These are phyloP conservation scores for Melampsora americana DNA, from an alignment of 1,284 basidiomycete species.

Conservation along the genomic window DNA sequence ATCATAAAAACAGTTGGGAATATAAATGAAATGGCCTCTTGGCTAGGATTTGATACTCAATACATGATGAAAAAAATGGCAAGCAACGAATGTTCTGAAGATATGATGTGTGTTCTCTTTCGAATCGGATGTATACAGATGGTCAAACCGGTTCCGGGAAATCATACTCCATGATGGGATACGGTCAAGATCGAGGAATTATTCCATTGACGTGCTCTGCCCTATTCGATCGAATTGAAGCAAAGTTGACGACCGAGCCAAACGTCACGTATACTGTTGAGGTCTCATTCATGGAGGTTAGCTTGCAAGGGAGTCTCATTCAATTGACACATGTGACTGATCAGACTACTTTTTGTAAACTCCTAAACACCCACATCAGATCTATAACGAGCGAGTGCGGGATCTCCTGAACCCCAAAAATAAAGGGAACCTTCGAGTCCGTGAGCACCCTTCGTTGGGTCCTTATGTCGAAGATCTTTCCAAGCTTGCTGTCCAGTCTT, in stretches of 20 bases:
- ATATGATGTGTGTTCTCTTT: slow-evolving; percentile 34
- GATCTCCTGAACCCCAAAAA: slow-evolving; percentile 97
- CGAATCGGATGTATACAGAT: slow-evolving; percentile 58
- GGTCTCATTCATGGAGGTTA: slow-evolving; percentile 91
- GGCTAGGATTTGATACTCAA: too few relatives aligned
- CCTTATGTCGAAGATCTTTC: slow-evolving; percentile 97
- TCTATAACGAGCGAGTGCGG: slow-evolving; percentile 97
- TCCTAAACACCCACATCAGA: slow-evolving; percentile 58
- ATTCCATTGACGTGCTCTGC: slow-evolving; percentile 93
- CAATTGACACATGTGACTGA: not conserved
- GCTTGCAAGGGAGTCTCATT: slow-evolving; percentile 47
- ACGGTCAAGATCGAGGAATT: slow-evolving; percentile 93
- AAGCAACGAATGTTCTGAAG: slow-evolving; percentile 39
- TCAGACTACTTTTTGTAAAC: not conserved
- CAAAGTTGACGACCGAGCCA: slow-evolving; percentile 65
- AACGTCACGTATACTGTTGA: slow-evolving; percentile 82
- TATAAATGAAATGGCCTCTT: too few relatives aligned
- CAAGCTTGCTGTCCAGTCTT: slow-evolving; percentile 83
- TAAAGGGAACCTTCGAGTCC: slow-evolving; percentile 87
- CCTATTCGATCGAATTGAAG: slow-evolving; percentile 76
- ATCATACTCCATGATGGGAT: slow-evolving; percentile 98
- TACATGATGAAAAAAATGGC: too few relatives aligned
- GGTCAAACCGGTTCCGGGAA: slow-evolving; percentile 85
- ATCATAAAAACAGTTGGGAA: not conserved
- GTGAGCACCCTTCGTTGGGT: slow-evolving; percentile 83